Base-by-base conservation (phyloP, 2,329 filamentous ascomycete genomes). In the Eutypa lata region DNA sequence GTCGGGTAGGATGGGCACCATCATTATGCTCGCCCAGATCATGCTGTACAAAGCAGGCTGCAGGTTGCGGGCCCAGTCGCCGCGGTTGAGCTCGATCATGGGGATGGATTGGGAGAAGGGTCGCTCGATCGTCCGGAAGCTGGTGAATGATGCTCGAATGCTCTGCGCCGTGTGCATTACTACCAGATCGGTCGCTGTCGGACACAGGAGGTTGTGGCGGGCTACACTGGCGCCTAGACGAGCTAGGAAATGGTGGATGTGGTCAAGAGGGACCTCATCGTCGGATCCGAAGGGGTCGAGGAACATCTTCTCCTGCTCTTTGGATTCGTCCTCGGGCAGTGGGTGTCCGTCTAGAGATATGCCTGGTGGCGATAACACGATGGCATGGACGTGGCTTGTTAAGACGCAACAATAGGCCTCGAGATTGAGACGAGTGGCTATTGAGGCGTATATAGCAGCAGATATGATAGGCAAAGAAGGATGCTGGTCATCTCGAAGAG, bases 401-500 rank as follows among this genome's bases (percentile, higher is more conserved):
- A 93, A 89, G 43, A 88, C 86, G 61, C 89, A 93, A 50, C 89
- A 91, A 33, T 84, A 83, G 0, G 92, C 90, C 60, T 87, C 80
- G 46, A 99, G 71, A 2, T 88, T 89, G 13, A 97, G 68, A 37
- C 88, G 81, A 51, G 82, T 79, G 1, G 91, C 92, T 16, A 97
- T 70, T 53, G 85, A 86, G 65, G 89, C 94, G 71, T 88, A 99
- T 57, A 97, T 96, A 54, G 87, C 88, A 51, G 88, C 88, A 2
- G 91, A 94, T 56, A 97, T 88, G 48, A 97, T 79, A 2, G 93
- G 94, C 8, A 97, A 78, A 1, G 91, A 93, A 26, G 89, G 86
- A 63, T 96, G 91, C 0, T 81, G 79, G 7, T 81, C 73, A 48
- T 89, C 85, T 35, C 83, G 85, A 43, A 97, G 76, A 3, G 89